These are phyloP conservation scores for Coriaria nepalensis DNA, from an alignment of 306 rosid genomes.

Conservation along the genomic window DNA sequence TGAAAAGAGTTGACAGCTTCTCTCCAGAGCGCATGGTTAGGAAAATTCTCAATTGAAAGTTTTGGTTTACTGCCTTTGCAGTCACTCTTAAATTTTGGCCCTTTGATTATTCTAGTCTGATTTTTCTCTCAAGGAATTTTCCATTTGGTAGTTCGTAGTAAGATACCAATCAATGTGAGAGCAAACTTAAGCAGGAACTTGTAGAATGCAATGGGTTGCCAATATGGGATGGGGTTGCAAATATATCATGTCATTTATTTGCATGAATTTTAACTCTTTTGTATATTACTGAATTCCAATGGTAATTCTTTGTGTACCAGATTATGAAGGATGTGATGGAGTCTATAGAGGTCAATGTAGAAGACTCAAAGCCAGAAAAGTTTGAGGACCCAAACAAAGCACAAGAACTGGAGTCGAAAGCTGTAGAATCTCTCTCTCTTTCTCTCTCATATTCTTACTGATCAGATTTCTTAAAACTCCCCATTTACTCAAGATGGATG, in stretches of 20 bases:
- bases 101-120: too few relatives aligned
- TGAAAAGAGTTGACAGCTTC: conserved; percentile 7
- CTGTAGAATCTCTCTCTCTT: neutral
- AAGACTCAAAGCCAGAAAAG: conserved; percentile 17
- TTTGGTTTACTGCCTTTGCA: conserved; percentile 2
- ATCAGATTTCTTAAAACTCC: too few relatives aligned
- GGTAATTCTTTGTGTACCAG: conserved; percentile 12
- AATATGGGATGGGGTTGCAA: too few relatives aligned
- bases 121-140: too few relatives aligned
- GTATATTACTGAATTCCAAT: too few relatives aligned
- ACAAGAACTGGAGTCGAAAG: conserved; percentile 1
- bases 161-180: too few relatives aligned
- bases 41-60: conserved; percentile 11
- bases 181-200: too few relatives aligned
- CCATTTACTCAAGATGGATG: neutral
- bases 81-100: neutral
- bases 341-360: conserved; percentile 14
- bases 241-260: too few relatives aligned
- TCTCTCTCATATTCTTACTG: too few relatives aligned
- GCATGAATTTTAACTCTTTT: too few relatives aligned
- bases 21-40: conserved; percentile 38
- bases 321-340: conserved; percentile 19
- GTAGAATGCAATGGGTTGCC: too few relatives aligned
- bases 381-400: neutral
- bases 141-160: too few relatives aligned